phyloP scores from a whole-genome alignment of 2,329 filamentous ascomycete genomes.

The Pezicula neosporulosa region DNA sequence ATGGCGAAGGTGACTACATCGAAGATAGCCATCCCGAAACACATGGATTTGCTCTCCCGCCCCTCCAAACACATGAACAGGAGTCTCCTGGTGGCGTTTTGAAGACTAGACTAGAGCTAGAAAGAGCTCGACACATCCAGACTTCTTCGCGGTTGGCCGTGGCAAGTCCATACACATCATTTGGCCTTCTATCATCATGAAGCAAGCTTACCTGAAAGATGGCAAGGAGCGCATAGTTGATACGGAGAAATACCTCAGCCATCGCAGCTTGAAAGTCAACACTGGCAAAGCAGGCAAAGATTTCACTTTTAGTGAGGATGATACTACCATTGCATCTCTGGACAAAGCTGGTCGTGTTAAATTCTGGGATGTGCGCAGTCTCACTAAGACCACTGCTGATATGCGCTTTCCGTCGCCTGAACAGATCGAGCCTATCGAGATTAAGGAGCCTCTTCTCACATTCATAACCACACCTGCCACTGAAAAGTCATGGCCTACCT shows the following conservation, averaged over 20 bases:
- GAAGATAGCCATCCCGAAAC: slow-evolving; percentile 77
- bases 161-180: slow-evolving; percentile 96
- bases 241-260: slow-evolving; percentile 80
- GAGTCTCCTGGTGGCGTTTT: slow-evolving; percentile 88
- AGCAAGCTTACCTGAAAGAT: slow-evolving; percentile 60
- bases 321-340: slow-evolving; percentile 88
- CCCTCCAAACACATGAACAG: slow-evolving; percentile 80
- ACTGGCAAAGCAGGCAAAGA: slow-evolving; percentile 98
- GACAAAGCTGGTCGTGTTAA: slow-evolving; percentile 96
- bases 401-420: slow-evolving; percentile 49
- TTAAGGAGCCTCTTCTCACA: slow-evolving; percentile 83
- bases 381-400: slow-evolving; percentile 54
- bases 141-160: slow-evolving; percentile 92
- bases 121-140: slow-evolving; percentile 81
- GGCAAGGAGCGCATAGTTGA: slow-evolving; percentile 70
- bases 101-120: slow-evolving; percentile 96
- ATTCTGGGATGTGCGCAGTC: slow-evolving; percentile 93
- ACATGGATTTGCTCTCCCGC: slow-evolving; percentile 85
- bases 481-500: slow-evolving; percentile 96
- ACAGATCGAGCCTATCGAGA: slow-evolving; percentile 52
- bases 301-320: slow-evolving; percentile 96
- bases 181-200: slow-evolving; percentile 61
- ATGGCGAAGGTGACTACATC: slow-evolving; percentile 74
- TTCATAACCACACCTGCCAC: slow-evolving; percentile 81
- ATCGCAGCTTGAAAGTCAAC: slow-evolving; percentile 88